phyloP scores from a whole-genome alignment of 2,329 filamentous ascomycete genomes.

The Xylariaceae sp. region DNA sequence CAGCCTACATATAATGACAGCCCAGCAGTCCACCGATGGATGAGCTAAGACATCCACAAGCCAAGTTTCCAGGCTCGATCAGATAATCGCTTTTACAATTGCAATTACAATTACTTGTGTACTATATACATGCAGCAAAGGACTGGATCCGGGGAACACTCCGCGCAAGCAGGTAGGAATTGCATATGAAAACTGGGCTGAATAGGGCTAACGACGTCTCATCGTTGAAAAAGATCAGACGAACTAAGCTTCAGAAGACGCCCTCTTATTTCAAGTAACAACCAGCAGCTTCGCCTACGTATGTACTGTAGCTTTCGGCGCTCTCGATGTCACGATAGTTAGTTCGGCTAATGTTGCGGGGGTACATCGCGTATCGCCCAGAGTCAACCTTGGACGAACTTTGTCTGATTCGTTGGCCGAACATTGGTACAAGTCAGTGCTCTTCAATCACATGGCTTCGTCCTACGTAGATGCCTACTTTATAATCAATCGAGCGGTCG shows the following conservation, averaged over 20 bases:
- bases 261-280: background rate
- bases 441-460: background rate
- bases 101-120: no score
- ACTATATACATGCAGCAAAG: background rate
- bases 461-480: no score
- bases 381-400: background rate
- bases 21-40: no score
- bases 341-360: background rate
- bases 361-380: background rate
- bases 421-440: background rate
- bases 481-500: no score
- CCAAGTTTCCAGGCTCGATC: no score
- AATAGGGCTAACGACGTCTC: conserved; percentile 5
- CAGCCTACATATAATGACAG: no score
- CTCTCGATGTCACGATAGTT: background rate
- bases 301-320: background rate
- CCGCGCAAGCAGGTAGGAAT: conserved; percentile 2
- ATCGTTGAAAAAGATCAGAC: background rate
- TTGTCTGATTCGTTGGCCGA: background rate
- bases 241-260: background rate
- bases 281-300: no score
- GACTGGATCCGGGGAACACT: background rate
- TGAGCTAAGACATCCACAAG: no score
- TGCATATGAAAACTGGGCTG: background rate
- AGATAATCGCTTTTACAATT: no score